phyloP scores from a whole-genome alignment of 2,329 filamentous ascomycete species.

The Fusarium hainanense region DNA sequence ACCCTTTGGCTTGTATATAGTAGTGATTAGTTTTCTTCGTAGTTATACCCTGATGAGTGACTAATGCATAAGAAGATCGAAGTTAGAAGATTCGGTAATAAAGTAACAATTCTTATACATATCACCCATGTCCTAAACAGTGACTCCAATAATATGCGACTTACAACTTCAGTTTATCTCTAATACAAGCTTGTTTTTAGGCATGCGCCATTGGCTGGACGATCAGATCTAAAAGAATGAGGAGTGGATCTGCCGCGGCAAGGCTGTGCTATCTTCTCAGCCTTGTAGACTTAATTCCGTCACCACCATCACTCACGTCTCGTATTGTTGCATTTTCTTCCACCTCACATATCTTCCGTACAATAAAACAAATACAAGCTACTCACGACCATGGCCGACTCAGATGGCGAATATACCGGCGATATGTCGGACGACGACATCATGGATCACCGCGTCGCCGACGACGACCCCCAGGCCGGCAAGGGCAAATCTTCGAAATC shows the following conservation, averaged over 20 bases:
- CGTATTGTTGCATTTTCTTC: slow-evolving; percentile 5
- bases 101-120: slow-evolving; percentile 6
- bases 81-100: slow-evolving; percentile 42
- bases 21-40: slow-evolving; percentile 49
- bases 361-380: not conserved
- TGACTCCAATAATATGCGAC: not conserved
- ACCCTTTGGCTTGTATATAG: slow-evolving; percentile 45
- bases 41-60: slow-evolving; percentile 54
- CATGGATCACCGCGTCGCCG: slow-evolving; percentile 59
- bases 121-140: not conserved
- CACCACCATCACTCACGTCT: slow-evolving; percentile 19
- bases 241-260: slow-evolving; percentile 34
- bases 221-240: slow-evolving; percentile 9
- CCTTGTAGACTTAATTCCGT: slow-evolving; percentile 43
- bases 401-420: slow-evolving; percentile 75
- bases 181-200: slow-evolving; percentile 17
- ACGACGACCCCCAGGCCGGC: slow-evolving; percentile 49
- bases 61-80: slow-evolving; percentile 49
- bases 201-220: slow-evolving; percentile 31
- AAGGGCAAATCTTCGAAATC: slow-evolving; percentile 45
- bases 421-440: slow-evolving; percentile 75
- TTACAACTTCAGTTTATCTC: not conserved
- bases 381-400: slow-evolving; percentile 71
- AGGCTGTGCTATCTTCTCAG: slow-evolving; percentile 43
- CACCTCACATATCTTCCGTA: not conserved